These are phyloP conservation scores for Cutaneotrichosporon cavernicola DNA, from an alignment of 1,284 basidiomycete genomes.

Conservation along the genomic window DNA sequence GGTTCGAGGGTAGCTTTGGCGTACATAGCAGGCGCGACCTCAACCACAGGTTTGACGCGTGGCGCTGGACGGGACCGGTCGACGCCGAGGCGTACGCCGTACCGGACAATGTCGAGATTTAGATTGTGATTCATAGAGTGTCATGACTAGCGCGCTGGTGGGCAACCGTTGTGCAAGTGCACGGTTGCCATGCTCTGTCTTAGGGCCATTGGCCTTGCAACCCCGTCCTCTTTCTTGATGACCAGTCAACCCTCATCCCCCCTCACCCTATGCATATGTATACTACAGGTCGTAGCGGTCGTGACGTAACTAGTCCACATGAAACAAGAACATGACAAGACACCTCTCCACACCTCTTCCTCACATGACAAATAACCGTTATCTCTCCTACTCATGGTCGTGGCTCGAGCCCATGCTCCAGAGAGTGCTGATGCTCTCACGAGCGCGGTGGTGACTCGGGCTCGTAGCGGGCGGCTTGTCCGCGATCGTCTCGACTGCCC, in stretches of 20 bases:
- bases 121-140: background rate
- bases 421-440: constrained; percentile 27
- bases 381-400: background rate
- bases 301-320: constrained; percentile 1
- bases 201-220: too few relatives aligned
- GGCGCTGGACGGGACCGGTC: constrained; percentile 39
- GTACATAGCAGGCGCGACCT: constrained; percentile 72
- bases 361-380: background rate
- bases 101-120: constrained; percentile 21
- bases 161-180: too few relatives aligned
- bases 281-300: background rate
- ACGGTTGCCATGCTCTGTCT: too few relatives aligned
- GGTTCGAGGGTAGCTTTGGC: constrained; percentile 57
- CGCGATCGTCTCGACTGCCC: background rate
- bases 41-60: constrained; percentile 78
- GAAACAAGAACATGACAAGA: background rate
- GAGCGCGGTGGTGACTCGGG: constrained; percentile 9
- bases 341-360: background rate
- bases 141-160: too few relatives aligned
- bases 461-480: background rate
- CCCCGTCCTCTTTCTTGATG: background rate
- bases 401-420: constrained; percentile 30
- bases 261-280: background rate
- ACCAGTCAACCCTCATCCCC: too few relatives aligned
- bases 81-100: constrained; percentile 23